Conservation (phyloP, 768 basidiomycete genomes). For the Amanita rubescens region DNA sequence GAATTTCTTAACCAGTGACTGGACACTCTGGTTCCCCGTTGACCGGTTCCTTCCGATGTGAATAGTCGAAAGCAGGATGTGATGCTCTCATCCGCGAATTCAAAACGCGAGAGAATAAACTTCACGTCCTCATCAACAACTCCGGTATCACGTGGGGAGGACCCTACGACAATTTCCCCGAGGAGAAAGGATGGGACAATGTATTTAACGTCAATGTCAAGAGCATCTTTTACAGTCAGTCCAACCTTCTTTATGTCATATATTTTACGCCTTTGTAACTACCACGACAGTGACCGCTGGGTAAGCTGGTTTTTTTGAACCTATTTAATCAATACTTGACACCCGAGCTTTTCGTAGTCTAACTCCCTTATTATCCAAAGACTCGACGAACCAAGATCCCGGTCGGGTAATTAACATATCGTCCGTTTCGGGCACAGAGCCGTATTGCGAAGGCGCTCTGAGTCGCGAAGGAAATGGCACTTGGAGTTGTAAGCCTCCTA, state of each 20-base stretch:
- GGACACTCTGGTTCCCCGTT: no score
- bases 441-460: slow-evolving; percentile 42
- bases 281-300: slow-evolving; percentile 8
- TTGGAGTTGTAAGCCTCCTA: slow-evolving; percentile 64
- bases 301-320: neutral
- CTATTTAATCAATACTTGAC: neutral
- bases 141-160: slow-evolving; percentile 78
- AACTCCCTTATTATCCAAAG: slow-evolving; percentile 58
- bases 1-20: neutral
- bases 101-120: slow-evolving; percentile 58
- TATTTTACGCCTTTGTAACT: slow-evolving; percentile 1
- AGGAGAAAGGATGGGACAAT: slow-evolving; percentile 82
- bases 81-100: slow-evolving; percentile 63
- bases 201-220: slow-evolving; percentile 82
- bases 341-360: slow-evolving; percentile 25
- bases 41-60: neutral
- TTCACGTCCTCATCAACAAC: slow-evolving; percentile 83
- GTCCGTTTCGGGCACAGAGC: slow-evolving; percentile 53
- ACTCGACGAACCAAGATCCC: slow-evolving; percentile 54
- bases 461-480: slow-evolving; percentile 54
- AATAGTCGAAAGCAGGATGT: slow-evolving; percentile 76
- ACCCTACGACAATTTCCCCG: slow-evolving; percentile 61
- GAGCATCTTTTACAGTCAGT: slow-evolving; percentile 72
- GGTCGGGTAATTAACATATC: slow-evolving; percentile 80
- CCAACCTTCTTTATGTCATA: neutral